Percentiles rank a stretch among this genome's conserved stretches.
Conservation (phyloP, 1,284 basidiomycete genomes). For the Phenoliferia sp. region DNA sequence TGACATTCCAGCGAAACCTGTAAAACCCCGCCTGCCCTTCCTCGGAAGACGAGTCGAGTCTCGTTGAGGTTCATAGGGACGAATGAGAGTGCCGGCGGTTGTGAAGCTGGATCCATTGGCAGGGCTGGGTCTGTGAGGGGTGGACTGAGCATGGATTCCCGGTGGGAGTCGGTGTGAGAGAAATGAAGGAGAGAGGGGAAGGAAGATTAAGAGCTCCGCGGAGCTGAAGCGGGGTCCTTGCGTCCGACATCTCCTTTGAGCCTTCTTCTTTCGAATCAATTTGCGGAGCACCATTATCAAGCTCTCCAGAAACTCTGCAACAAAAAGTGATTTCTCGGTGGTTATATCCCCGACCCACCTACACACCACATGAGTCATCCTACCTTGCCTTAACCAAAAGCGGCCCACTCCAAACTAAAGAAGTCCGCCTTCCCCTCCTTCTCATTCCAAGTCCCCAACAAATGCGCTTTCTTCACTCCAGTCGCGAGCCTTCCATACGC, state of each 20-base stretch:
- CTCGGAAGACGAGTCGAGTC: background rate
- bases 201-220: too few relatives aligned
- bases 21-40: background rate
- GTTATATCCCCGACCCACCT: background rate
- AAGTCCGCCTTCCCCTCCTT: conserved; percentile 37
- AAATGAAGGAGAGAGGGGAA: too few relatives aligned
- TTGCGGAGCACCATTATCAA: too few relatives aligned
- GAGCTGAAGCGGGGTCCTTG: too few relatives aligned
- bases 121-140: too few relatives aligned
- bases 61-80: background rate
- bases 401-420: conserved; percentile 30
- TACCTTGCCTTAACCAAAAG: conserved; percentile 18
- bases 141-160: too few relatives aligned
- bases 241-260: background rate
- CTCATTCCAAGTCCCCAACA: conserved; percentile 80
- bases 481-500: conserved; percentile 93
- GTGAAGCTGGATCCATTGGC: too few relatives aligned
- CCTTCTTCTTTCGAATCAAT: too few relatives aligned
- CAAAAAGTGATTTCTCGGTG: background rate
- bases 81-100: too few relatives aligned
- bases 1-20: background rate
- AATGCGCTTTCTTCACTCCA: conserved; percentile 93
- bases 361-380: too few relatives aligned
- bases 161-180: too few relatives aligned
- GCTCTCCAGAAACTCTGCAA: background rate